phyloP scores from a whole-genome alignment of 192 early-diverging fungal genomes.

The Entomortierella parvispora region DNA sequence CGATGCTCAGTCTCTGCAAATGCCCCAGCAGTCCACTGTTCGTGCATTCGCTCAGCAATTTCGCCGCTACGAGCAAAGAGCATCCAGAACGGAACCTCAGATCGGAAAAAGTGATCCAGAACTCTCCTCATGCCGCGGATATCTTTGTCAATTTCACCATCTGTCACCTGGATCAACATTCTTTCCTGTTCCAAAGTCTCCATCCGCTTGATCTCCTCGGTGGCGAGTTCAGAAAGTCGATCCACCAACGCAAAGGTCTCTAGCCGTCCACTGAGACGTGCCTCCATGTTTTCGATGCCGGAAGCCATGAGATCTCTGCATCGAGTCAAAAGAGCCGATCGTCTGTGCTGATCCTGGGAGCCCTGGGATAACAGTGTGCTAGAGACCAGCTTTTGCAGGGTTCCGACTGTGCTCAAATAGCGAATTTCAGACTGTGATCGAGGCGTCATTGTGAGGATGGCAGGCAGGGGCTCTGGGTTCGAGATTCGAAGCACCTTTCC shows the following conservation, averaged over 20 bases:
- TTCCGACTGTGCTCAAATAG: conserved; percentile 28
- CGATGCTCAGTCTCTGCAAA: conserved; percentile 50
- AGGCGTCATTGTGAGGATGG: conserved; percentile 18
- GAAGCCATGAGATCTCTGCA: conserved; percentile 36
- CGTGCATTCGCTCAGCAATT: conserved; percentile 47
- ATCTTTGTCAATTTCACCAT: conserved; percentile 44
- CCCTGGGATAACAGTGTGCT: conserved; percentile 21
- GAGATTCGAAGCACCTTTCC: conserved; percentile 43
- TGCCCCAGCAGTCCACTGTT: conserved; percentile 37
- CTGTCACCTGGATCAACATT: conserved; percentile 34
- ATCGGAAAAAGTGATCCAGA: conserved; percentile 42
- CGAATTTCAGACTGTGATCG: conserved; percentile 8
- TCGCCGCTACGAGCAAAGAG: conserved; percentile 43
- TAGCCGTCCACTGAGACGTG: conserved; percentile 23
- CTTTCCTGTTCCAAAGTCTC: conserved; percentile 26
- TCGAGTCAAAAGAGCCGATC: conserved; percentile 22
- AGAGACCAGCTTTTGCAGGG: conserved; percentile 33
- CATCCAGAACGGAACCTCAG: conserved; percentile 47
- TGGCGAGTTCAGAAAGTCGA: conserved; percentile 27
- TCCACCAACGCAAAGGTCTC: conserved; percentile 41
- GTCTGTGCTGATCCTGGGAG: conserved; percentile 25
- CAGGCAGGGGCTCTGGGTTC: conserved; percentile 40
- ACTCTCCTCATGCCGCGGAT: conserved; percentile 26
- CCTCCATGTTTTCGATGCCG: conserved; percentile 40
- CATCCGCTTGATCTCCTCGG: conserved; percentile 41